Evolutionary conservation across 2,329 filamentous ascomycete species (phyloP).

Genomic region (Colletotrichum salicis): DNA sequence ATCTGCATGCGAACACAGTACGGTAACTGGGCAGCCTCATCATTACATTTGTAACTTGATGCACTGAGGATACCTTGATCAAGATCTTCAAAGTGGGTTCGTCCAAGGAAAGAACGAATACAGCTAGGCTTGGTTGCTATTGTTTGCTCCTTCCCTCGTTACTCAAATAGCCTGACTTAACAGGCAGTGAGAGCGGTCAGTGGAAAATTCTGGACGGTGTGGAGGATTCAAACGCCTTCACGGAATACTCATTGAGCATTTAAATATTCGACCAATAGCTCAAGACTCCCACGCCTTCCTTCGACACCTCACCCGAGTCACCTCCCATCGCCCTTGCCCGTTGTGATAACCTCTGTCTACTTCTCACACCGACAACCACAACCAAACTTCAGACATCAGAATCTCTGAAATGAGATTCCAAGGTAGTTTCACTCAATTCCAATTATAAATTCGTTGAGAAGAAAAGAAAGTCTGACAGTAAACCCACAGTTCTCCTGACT

Average conservation of each 20-base stretch:
- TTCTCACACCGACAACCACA: neutral
- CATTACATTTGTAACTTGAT: too few relatives aligned
- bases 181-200: neutral
- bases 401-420: neutral
- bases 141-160: neutral
- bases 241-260: neutral
- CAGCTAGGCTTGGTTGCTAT: neutral
- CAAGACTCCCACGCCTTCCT: neutral
- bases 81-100: neutral
- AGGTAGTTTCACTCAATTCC: neutral
- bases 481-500: neutral
- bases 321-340: neutral
- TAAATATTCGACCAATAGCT: neutral
- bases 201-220: neutral
- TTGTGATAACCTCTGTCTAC: neutral
- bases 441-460: neutral
- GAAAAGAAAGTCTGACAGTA: neutral
- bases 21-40: neutral
- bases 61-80: neutral
- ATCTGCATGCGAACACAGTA: neutral
- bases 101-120: neutral
- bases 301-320: neutral
- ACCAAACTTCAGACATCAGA: neutral
- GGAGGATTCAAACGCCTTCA: neutral
- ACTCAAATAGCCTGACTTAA: neutral